A percentile compares a stretch with the other conserved stretches of the same genome.
Conservation (phyloP, 2,329 filamentous ascomycete species). For the Paracamarosporium sp. region DNA sequence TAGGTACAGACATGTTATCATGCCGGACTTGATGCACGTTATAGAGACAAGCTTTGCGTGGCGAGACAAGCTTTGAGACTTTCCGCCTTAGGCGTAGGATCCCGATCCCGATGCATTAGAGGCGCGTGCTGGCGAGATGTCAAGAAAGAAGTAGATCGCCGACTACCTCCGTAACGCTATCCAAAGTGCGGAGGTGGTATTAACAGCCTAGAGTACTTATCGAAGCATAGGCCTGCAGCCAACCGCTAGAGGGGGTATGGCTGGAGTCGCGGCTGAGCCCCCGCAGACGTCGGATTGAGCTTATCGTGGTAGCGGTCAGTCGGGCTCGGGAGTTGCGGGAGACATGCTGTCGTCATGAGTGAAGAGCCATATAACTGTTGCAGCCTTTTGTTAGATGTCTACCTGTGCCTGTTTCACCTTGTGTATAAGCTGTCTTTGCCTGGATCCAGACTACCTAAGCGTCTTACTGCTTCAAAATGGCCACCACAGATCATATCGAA, state of each 20-base stretch:
- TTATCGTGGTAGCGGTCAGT: background rate
- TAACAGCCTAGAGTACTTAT: background rate
- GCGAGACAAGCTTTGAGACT: background rate
- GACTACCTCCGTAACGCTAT: slow-evolving; percentile 1
- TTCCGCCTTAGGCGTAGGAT: background rate
- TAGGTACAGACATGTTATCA: no score
- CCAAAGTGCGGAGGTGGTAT: background rate
- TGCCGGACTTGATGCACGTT: no score
- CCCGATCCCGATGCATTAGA: no score
- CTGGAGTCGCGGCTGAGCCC: background rate
- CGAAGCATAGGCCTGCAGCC: background rate
- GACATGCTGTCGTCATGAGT: background rate
- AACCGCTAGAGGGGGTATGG: background rate
- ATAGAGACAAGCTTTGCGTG: background rate
- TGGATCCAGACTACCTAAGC: no score
- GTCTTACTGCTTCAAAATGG: background rate
- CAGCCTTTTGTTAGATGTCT: background rate
- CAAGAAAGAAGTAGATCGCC: background rate
- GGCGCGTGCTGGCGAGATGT: no score
- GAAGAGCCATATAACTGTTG: background rate
- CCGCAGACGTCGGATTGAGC: background rate
- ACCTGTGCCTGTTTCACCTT: background rate
- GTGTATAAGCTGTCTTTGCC: no score
- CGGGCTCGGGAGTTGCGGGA: background rate
- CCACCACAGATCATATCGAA: slow-evolving; percentile 13